Percentiles rank a stretch among this genome's conserved stretches.
These are phyloP conservation scores for Paramecium caudatum DNA, from an alignment of 73 alveolate genomes.

Conservation along the genomic window DNA sequence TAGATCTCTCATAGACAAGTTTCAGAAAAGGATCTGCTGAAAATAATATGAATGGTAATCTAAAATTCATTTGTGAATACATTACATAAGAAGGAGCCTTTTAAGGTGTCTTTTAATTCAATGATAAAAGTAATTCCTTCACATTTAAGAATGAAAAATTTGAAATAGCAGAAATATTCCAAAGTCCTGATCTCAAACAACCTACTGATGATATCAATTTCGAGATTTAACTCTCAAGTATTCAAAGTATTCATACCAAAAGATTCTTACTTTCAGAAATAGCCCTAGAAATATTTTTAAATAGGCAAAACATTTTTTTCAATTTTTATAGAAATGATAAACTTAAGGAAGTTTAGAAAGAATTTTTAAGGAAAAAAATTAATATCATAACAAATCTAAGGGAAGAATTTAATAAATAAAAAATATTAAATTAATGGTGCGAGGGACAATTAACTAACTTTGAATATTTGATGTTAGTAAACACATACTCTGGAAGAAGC, in stretches of 20 bases:
- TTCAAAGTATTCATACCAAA: neutral
- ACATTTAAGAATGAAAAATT: neutral
- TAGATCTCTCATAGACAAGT: neutral
- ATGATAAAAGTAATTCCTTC: neutral
- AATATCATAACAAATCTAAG: neutral
- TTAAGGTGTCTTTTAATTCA: neutral
- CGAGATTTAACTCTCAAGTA: neutral
- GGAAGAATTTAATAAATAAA: constrained; percentile 20
- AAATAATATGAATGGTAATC: neutral
- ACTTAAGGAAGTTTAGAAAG: neutral
- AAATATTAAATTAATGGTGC: neutral
- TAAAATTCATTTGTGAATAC: constrained; percentile 24
- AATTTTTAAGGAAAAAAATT: neutral
- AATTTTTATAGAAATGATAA: neutral
- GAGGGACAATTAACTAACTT: constrained; percentile 18
- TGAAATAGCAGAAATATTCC: neutral
- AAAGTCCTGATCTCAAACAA: constrained; percentile 18
- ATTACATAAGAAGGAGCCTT: constrained; percentile 49
- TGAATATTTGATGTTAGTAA: constrained; percentile 9
- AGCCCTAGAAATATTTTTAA: constrained; percentile 25
- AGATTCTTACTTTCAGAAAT: constrained; percentile 30
- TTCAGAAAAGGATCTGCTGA: constrained; percentile 37
- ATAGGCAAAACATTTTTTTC: neutral
- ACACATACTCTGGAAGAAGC: constrained; percentile 27
- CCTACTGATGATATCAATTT: neutral